Evolutionary conservation across 2,329 filamentous ascomycete genomes (phyloP), one percentile per base, ranked within the genome.

Genomic region (Pleurostoma richardsiae): DNA sequence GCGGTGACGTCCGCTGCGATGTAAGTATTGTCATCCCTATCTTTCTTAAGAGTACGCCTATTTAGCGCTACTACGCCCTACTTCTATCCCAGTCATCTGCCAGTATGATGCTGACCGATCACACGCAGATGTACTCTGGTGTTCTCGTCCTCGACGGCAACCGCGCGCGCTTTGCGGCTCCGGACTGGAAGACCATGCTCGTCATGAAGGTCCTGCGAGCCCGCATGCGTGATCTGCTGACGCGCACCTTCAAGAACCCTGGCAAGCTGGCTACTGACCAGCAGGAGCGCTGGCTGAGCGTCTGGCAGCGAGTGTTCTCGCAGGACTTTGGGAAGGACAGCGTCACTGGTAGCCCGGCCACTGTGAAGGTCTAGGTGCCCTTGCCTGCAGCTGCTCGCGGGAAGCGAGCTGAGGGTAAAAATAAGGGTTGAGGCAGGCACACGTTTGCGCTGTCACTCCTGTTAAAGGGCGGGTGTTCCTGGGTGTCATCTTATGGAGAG

Each of bases 111-210:
- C 11, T 19, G 8, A n/a, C 42, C 47, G n/a, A 51, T 11, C 11
- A 3, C 29, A 4, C 27, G 27, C 44, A 92, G 79, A 81, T 96
- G 72, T 95, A 89, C 61, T 82, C 91, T 0, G 94, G 94, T 10
- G 86, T 96, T 3, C 77, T 96, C 39, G 78, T 90, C 26, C 77
- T 99, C 40, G 94, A 96, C 61, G 87, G 89, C 40, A 95, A 96
- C 62, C 80, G 91, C 30, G 79, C 92, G 42, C 81, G 89, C 42
- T 96, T 97, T 62, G 80, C 86, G 27, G 79, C 95, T 1, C 79
- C 83, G 4, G 88, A 95, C 61, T 97, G 92, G 91, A 95, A 91
- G 68, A 85, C 85, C 1, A 85, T 94, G 76, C 79, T 96, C 33
- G 90, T 86, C n/a, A 71, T 99, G 59, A 96, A 96, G 67, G 81